A percentile compares a stretch with the other conserved stretches of the same genome.
phyloP scores from a whole-genome alignment of 345 rosid species.

The Linum lewisii region DNA sequence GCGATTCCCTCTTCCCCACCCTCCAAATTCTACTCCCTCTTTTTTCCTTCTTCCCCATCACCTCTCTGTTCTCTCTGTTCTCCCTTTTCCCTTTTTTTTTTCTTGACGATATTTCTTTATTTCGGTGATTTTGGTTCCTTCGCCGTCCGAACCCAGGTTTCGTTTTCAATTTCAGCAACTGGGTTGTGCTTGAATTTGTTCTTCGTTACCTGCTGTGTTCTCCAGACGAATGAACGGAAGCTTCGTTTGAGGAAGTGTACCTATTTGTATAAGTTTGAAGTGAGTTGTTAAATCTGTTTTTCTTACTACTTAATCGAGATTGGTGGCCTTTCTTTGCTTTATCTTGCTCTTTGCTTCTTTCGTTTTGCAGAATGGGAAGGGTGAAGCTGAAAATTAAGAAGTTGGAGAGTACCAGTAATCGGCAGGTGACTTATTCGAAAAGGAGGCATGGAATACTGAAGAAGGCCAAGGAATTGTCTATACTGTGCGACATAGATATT shows the following conservation, averaged over 20 bases:
- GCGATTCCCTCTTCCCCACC: conserved; percentile 3
- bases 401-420: conserved; percentile 61
- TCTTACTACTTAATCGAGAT: not conserved
- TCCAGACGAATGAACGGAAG: not conserved
- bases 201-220: conserved; percentile 6
- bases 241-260: conserved; percentile 1
- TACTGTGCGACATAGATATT: conserved; percentile 73
- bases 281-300: not conserved
- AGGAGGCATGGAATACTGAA: conserved; percentile 75
- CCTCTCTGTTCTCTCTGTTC: not conserved
- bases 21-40: not conserved
- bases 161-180: conserved; percentile 9
- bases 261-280: conserved; percentile 1
- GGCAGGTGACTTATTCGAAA: conserved; percentile 80
- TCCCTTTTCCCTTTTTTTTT: not conserved
- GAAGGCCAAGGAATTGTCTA: conserved; percentile 83
- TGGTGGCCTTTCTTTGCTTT: conserved; percentile 3
- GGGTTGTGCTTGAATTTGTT: conserved; percentile 5
- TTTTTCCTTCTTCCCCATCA: not conserved
- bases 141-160: too few relatives aligned
- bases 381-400: conserved; percentile 79
- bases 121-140: not conserved
- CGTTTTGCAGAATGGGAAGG: conserved; percentile 68
- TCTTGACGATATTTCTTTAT: not conserved
- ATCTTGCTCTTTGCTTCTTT: conserved; percentile 8